These are phyloP conservation scores for Oldenlandia corymbosa DNA, from an alignment of 257 asterid genomes.

Conservation along the genomic window DNA sequence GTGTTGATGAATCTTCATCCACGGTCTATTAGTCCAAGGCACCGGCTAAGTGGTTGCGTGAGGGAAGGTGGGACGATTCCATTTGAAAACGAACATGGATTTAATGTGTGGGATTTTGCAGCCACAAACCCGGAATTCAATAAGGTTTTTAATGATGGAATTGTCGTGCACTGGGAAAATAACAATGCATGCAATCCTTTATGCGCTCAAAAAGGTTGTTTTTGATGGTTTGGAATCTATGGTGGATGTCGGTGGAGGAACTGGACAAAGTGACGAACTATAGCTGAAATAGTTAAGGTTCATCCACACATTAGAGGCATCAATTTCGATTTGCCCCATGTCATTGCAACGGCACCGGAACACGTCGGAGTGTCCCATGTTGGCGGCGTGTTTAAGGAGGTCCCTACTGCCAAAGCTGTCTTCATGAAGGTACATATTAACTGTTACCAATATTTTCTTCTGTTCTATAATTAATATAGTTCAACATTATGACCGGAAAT, in stretches of 20 bases:
- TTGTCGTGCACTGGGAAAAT: neutral
- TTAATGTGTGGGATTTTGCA: constrained; percentile 10
- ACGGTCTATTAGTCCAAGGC: neutral
- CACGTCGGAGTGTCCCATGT: constrained; percentile 12
- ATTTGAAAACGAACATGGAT: constrained; percentile 13
- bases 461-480: no score
- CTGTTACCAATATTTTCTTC: no score
- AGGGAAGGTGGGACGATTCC: neutral
- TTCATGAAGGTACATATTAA: constrained; percentile 13
- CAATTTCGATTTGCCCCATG: constrained; percentile 20
- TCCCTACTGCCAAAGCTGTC: constrained; percentile 12
- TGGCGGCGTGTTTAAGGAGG: constrained; percentile 12
- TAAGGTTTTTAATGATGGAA: constrained; percentile 7
- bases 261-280: neutral
- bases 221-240: neutral
- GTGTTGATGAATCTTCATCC: neutral
- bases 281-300: constrained; percentile 6
- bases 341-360: constrained; percentile 4
- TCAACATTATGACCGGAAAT: no score
- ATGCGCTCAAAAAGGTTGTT: neutral
- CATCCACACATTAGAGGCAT: constrained; percentile 10
- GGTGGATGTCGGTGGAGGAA: constrained; percentile 15
- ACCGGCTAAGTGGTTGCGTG: neutral
- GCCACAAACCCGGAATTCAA: constrained; percentile 9
- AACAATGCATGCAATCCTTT: constrained; percentile 1